Percentiles rank a stretch among this genome's conserved stretches.
phyloP scores from a whole-genome alignment of 768 basidiomycete genomes.

The Leccinum broughii region DNA sequence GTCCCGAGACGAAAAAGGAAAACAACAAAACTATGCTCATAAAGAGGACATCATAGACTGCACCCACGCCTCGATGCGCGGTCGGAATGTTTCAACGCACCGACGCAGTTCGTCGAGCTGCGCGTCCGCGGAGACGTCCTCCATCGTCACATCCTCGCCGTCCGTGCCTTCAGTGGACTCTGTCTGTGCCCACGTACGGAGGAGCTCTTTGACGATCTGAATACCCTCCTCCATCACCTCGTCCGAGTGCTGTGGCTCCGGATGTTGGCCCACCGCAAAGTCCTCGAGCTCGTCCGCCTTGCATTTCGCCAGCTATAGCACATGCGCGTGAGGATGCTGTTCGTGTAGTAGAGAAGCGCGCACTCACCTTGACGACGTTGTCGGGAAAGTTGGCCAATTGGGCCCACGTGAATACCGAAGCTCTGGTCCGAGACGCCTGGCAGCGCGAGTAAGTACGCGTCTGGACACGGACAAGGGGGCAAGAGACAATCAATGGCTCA shows the following conservation, averaged over 20 bases:
- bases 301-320: slow-evolving; percentile 73
- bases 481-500: slow-evolving; percentile 33
- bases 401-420: slow-evolving; percentile 98
- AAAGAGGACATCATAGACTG: slow-evolving; percentile 53
- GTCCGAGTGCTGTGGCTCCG: slow-evolving; percentile 48
- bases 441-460: neutral
- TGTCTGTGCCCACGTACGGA: slow-evolving; percentile 65
- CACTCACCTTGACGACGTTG: slow-evolving; percentile 78
- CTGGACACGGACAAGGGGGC: neutral
- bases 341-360: no score
- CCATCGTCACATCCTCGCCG: slow-evolving; percentile 50
- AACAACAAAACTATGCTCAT: slow-evolving; percentile 17
- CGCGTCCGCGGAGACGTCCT: slow-evolving; percentile 41
- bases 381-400: slow-evolving; percentile 97
- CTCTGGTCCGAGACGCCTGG: slow-evolving; percentile 92
- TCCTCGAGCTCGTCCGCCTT: slow-evolving; percentile 93
- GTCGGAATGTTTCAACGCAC: slow-evolving; percentile 64
- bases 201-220: slow-evolving; percentile 74
- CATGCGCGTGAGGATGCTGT: neutral
- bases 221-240: slow-evolving; percentile 79
- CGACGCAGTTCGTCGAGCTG: slow-evolving; percentile 51
- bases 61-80: slow-evolving; percentile 78
- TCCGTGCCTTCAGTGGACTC: slow-evolving; percentile 35
- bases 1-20: slow-evolving; percentile 4
- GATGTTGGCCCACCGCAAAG: slow-evolving; percentile 52